Evolutionary conservation across 2,329 filamentous ascomycete genomes (phyloP).

Genomic region (Claviceps sp.): DNA sequence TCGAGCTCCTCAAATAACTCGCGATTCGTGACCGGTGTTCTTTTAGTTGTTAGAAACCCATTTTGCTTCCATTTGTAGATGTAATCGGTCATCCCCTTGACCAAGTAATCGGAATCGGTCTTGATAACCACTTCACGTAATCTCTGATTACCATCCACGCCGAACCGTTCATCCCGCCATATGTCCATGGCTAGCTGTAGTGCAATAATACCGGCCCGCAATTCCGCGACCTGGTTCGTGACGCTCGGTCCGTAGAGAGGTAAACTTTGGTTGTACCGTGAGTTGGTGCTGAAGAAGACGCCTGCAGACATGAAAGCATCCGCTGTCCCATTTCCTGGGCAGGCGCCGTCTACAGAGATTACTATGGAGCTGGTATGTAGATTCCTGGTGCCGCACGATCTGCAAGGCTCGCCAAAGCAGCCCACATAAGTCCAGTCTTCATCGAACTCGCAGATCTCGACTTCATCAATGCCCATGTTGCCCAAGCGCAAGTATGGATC

Average conservation of each 20-base stretch:
- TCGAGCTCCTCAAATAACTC: neutral
- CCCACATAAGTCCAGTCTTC: neutral
- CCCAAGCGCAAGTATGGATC: neutral
- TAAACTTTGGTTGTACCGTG: neutral
- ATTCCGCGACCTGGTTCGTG: neutral
- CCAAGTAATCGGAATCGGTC: neutral
- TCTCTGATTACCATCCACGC: neutral
- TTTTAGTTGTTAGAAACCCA: neutral
- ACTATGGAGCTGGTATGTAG: neutral
- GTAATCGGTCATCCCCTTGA: neutral
- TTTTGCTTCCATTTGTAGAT: neutral
- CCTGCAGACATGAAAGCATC: neutral
- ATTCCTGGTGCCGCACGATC: neutral
- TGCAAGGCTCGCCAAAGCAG: neutral
- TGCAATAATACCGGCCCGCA: neutral
- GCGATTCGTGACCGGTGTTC: neutral
- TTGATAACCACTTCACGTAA: neutral
- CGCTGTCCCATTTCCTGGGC: neutral
- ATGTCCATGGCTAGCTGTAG: neutral
- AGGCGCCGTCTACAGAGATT: neutral
- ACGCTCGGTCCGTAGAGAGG: neutral
- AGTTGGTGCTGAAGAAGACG: neutral
- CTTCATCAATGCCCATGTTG: neutral
- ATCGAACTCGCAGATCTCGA: neutral
- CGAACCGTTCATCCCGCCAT: neutral